Evolutionary conservation across 805 yeast species (phyloP).

Genomic region (Isabelozyma gotoi): DNA sequence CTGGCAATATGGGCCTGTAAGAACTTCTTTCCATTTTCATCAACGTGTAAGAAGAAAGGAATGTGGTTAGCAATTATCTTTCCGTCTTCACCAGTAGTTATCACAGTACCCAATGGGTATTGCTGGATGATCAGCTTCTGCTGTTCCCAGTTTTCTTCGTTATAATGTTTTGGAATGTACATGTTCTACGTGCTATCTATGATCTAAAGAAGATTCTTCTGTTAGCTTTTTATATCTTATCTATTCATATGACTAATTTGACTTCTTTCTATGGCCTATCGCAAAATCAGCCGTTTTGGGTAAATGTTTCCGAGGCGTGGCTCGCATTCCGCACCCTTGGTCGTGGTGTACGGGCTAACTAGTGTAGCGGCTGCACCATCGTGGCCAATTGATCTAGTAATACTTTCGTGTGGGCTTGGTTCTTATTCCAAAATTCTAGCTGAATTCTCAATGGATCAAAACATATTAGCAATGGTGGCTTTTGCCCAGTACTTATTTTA

Average conservation of each 20-base stretch:
- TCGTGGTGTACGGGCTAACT: no score
- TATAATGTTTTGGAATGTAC: conserved; percentile 38
- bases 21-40: conserved; percentile 33
- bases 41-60: conserved; percentile 48
- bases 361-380: no score
- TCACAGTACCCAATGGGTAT: conserved; percentile 53
- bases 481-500: no score
- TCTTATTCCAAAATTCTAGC: no score
- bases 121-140: conserved; percentile 42
- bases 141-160: conserved; percentile 31
- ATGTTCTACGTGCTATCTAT: conserved; percentile 12
- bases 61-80: conserved; percentile 53
- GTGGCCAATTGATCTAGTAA: no score
- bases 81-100: conserved; percentile 39
- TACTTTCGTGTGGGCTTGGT: no score
- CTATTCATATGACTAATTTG: neutral
- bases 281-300: no score
- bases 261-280: no score
- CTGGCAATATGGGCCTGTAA: conserved; percentile 58
- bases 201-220: neutral
- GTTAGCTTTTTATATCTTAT: neutral
- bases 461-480: no score
- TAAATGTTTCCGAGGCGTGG: no score
- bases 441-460: no score
- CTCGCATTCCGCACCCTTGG: no score